Evolutionary conservation across 2,329 filamentous ascomycete genomes (phyloP), one percentile per base, ranked within the genome.

Genomic region (Neocucurbitaria cava): DNA sequence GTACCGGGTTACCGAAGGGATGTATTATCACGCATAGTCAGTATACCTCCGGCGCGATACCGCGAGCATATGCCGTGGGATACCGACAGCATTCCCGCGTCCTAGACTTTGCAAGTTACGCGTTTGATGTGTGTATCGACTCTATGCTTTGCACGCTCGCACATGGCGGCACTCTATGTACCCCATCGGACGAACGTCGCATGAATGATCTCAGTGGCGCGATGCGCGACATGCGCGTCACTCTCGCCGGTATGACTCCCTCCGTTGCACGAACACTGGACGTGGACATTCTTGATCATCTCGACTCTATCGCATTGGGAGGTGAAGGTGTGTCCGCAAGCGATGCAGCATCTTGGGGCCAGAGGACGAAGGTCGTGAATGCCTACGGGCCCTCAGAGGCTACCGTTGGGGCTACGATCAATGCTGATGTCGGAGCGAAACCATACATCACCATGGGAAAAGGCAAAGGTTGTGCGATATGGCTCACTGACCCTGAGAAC

Each of bases 171-270:
- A 75, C 72, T 7, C 62, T 75, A 0, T 76, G 74, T 51, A 74
- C 71, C 3, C 71, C 70, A 6, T 72, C 77, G 15, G 81, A 83
- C 36, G 76, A 81, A 15, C 77, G 80, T 17, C 76, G 80, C 2
- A 70, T 81, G 55, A 80, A 81, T 49, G 78, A 82, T 54, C 72
- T 82, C 20, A 73, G 77, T 13, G 78, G 77, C 10, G 71, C 68
- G 0, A 74, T 76, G 63, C 68, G 70, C 11, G 69, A 74, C 17
- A 68, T 75, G 64, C 56, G 63, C 6, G 68, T 76, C 36, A 75
- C 64, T 17, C 59, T 73, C 36, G 72, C 71, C 7, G 69, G 72
- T 13, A 70, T 76, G 71, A 76, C 74, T 11, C 73, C 74, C 13
- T 74, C 73, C 3, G 69, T 76, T 2, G 73, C 70, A 23, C 63